Conservation (phyloP, 148 eudicot species). For the Mesembryanthemum crystallinum region DNA sequence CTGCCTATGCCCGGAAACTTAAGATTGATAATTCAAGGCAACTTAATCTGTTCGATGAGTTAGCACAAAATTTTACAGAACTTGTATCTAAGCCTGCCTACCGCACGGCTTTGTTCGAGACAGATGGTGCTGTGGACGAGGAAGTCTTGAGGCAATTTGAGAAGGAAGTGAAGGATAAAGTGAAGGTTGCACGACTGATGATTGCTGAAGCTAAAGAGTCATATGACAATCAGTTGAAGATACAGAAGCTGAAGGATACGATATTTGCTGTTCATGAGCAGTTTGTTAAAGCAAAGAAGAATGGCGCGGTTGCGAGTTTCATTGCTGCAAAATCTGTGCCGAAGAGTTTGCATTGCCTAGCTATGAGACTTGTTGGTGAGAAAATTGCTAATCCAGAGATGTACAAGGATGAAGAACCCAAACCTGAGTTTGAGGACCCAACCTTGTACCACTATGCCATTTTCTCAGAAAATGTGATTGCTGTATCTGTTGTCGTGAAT, state of each 20-base stretch:
- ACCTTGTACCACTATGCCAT: slow-evolving; percentile 77
- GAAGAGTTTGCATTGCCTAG: slow-evolving; percentile 88
- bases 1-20: slow-evolving; percentile 80
- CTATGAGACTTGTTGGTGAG: slow-evolving; percentile 89
- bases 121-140: slow-evolving; percentile 77
- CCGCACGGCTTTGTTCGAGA: slow-evolving; percentile 60
- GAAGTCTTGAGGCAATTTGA: slow-evolving; percentile 83
- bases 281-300: slow-evolving; percentile 74
- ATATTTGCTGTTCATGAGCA: slow-evolving; percentile 88
- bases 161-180: slow-evolving; percentile 90
- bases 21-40: slow-evolving; percentile 77
- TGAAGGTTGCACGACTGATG: slow-evolving; percentile 70
- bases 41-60: slow-evolving; percentile 69
- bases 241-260: slow-evolving; percentile 89
- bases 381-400: slow-evolving; percentile 73
- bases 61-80: slow-evolving; percentile 63
- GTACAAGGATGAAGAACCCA: slow-evolving; percentile 68
- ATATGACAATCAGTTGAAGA: slow-evolving; percentile 87
- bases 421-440: slow-evolving; percentile 91
- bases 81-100: slow-evolving; percentile 54
- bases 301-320: slow-evolving; percentile 73
- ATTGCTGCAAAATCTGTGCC: slow-evolving; percentile 88
- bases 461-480: slow-evolving; percentile 90
- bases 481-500: slow-evolving; percentile 85
- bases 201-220: slow-evolving; percentile 84